Base-by-base conservation (phyloP, 164 flowering plant genomes). In the Tetrastigma voinierianum region DNA sequence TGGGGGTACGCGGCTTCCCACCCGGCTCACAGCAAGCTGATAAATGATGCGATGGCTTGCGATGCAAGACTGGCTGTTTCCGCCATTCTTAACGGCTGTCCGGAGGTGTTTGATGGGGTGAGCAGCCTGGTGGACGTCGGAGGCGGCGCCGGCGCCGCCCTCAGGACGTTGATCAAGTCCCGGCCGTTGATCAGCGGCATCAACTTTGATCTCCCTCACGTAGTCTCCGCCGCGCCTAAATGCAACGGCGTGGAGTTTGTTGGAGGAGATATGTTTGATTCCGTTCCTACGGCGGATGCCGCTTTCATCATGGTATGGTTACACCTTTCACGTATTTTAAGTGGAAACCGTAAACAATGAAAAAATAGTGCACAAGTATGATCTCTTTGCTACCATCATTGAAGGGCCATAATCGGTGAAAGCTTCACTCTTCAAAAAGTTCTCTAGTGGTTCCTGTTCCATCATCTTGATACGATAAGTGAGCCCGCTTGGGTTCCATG, bases 131-230 rank as follows among this genome's bases (percentile, higher is more conserved):
- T 85, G 59, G 87, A 82, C 66, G 84, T 82, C 5, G 87, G 89
- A 2, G 93, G 89, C 0, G 87, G 85, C 0, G 67, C 76, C 70
- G 87, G 90, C 20, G 84, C 89, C 8, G 49, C 83, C 13, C 43
- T 82, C 18, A 0, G 74, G 1, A 14, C 66, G 43, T 18, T 85
- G 68, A 77, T 82, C 1, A 64, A 78, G 80, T 78, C 84, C 2
- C 84, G 73, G 56, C 90, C 90, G 4, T 74, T 80, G 84, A 77
- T 86, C 15, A 68, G 65, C 12, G 89, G 83, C 52, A 81, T 82
- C 48, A 88, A 88, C 67, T 88, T 84, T 45, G 90, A 88, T 70
- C 88, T 86, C 51, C 87, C 87, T 40, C 89, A 86, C 67, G 93
- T 82, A 23, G 77, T 77, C 1, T 60, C 81, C 7, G 70, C 46